Base-by-base conservation (phyloP, 1,284 basidiomycete species). In the Sporisorium reilianum region DNA sequence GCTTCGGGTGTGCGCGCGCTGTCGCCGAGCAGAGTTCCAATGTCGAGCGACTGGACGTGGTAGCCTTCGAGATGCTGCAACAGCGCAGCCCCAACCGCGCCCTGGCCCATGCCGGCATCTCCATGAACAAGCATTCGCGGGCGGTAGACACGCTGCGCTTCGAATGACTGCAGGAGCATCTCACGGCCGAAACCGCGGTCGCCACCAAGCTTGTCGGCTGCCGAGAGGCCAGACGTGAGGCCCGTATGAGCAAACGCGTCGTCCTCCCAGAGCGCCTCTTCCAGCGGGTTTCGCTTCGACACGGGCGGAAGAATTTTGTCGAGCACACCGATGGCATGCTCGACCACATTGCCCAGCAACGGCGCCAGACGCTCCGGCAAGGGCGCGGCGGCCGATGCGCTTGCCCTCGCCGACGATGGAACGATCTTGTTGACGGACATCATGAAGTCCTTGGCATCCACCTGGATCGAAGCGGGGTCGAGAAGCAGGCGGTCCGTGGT, bases 11-110 rank as follows among this genome's bases (percentile, higher is more conserved):
- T 94, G 79, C 94, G 87, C 0, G 93, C 91, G 0, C 95, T 93
- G 85, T 99, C 96, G 52, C 93, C 89, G 86, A 99, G 88, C 46
- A 99, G 85, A 0, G 91, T 91, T 10, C 93, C 95, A 12, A 99
- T 88, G 82, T 99, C 95, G 50, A 99, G 88, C 73, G 90, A 94
- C 85, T 98, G 97, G 0, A 99, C 89, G 81, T 98, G 93, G 86
- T 92, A 97, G 0, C 96, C 96, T 85, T 99, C 97, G 14, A 99
- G 87, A 84, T 95, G 91, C 85, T 99, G 95, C 52, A 99, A 86
- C 3, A 93, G 89, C 0, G 95, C 97, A 1, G 94, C 91, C 36
- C 94, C 96, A 60, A 98, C 88, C 77, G 93, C 94, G 4, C 87
- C 87, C 84, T 99, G 97, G 2, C 97, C 97, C 91, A 96, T 93